Evolutionary conservation across 495 filamentous ascomycete genomes (phyloP).

Genomic region (Penicillium argentinense): DNA sequence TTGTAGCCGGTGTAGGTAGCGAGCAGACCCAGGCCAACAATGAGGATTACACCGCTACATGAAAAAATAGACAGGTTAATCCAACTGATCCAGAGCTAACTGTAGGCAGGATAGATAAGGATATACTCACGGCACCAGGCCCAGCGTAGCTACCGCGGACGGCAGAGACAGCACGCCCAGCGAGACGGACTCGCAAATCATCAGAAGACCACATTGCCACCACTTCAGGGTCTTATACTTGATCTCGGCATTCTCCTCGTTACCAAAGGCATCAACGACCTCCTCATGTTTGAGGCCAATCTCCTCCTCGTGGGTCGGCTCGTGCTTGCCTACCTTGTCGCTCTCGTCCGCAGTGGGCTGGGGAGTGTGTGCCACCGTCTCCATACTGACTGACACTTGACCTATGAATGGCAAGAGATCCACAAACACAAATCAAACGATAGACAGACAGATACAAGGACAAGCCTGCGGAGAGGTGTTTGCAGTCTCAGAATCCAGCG

Average conservation of each 20-base stretch:
- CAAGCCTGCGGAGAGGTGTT: too few relatives aligned
- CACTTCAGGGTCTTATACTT: slow-evolving; percentile 50
- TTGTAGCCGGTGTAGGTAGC: slow-evolving; percentile 77
- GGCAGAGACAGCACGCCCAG: slow-evolving; percentile 67
- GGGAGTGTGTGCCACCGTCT: too few relatives aligned
- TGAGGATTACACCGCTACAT: slow-evolving; percentile 50
- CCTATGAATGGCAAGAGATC: too few relatives aligned
- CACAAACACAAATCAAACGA: too few relatives aligned
- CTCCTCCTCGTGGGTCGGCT: slow-evolving; percentile 23
- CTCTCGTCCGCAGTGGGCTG: slow-evolving; percentile 17
- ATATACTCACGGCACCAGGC: slow-evolving; percentile 51
- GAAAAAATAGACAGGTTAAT: background rate
- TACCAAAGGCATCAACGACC: slow-evolving; percentile 39
- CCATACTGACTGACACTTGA: too few relatives aligned
- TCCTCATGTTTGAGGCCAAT: slow-evolving; percentile 35
- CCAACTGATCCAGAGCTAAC: too few relatives aligned
- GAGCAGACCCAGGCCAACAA: too few relatives aligned
- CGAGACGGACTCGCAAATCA: slow-evolving; percentile 70
- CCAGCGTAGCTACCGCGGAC: slow-evolving; percentile 58
- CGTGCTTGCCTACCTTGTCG: slow-evolving; percentile 20
- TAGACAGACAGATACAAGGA: too few relatives aligned
- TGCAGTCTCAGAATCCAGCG: too few relatives aligned
- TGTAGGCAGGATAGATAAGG: too few relatives aligned
- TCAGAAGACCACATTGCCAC: slow-evolving; percentile 50
- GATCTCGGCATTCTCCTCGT: slow-evolving; percentile 42